These are phyloP conservation scores for Boletus rex-veris DNA, from an alignment of 768 basidiomycete species.

Conservation along the genomic window DNA sequence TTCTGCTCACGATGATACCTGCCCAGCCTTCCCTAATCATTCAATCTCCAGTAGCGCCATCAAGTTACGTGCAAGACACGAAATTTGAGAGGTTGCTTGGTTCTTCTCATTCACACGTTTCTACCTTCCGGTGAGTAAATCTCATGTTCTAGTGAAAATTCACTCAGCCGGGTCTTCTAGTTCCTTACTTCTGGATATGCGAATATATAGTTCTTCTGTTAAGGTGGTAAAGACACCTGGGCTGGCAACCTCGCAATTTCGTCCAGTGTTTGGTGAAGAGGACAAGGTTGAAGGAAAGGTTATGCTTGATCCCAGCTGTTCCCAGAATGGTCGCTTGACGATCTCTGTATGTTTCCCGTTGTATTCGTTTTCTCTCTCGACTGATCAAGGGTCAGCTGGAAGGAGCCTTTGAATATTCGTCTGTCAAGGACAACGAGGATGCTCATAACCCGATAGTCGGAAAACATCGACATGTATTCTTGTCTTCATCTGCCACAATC, in stretches of 20 bases:
- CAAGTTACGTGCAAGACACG: conserved; percentile 35
- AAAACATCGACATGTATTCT: conserved; percentile 45
- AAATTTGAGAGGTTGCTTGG: conserved; percentile 12
- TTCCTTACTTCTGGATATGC: conserved; percentile 55
- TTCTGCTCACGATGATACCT: conserved; percentile 16
- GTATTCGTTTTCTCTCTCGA: not conserved
- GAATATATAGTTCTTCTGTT: conserved; percentile 59
- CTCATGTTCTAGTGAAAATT: not conserved
- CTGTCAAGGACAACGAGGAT: conserved; percentile 23
- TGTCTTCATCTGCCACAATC: conserved; percentile 44
- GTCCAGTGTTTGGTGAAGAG: conserved; percentile 57
- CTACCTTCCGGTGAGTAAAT: conserved; percentile 45
- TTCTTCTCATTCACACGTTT: conserved; percentile 41
- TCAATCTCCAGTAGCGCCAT: conserved; percentile 18
- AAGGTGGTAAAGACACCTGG: conserved; percentile 39
- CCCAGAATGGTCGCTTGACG: conserved; percentile 52
- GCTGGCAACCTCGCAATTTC: conserved; percentile 22
- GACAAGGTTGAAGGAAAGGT: conserved; percentile 61
- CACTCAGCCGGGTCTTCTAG: conserved; percentile 29
- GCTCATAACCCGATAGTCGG: conserved; percentile 21
- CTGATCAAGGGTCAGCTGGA: conserved; percentile 46
- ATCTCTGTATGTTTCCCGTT: conserved; percentile 43
- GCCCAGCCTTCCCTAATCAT: conserved; percentile 19
- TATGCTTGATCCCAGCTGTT: conserved; percentile 49
- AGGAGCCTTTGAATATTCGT: conserved; percentile 52